Conservation (phyloP, 441 rosid genomes). For the Mallotus repandus region DNA sequence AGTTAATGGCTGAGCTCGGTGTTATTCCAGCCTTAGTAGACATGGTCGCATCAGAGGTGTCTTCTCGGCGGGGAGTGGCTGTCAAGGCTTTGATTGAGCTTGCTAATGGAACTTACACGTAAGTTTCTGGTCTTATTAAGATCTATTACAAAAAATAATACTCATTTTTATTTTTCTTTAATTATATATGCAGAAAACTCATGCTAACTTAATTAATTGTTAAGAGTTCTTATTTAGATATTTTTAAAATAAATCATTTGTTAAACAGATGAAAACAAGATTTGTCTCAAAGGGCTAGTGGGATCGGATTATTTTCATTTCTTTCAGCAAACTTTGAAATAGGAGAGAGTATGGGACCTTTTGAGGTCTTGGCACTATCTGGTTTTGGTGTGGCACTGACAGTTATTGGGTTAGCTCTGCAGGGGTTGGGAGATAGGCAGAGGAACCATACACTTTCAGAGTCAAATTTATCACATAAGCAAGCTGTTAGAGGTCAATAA, state of each 20-base stretch:
- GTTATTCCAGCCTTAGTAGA: constrained; percentile 74
- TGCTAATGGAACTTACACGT: constrained; percentile 75
- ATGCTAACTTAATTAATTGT: too few species aligned
- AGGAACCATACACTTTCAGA: not conserved
- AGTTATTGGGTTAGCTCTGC: not conserved
- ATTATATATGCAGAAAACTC: too few species aligned
- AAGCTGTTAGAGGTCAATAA: not conserved
- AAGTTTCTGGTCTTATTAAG: constrained; percentile 28
- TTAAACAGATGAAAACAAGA: not conserved
- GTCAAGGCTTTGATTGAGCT: constrained; percentile 79
- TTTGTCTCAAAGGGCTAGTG: not conserved
- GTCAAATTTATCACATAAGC: not conserved
- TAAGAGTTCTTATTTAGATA: not conserved
- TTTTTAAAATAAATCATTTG: not conserved
- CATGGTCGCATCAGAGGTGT: constrained; percentile 45
- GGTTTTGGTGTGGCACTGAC: not conserved
- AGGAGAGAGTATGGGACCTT: constrained; percentile 1
- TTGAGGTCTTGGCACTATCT: too few species aligned
- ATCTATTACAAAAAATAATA: not conserved
- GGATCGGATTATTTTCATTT: constrained; percentile 7
- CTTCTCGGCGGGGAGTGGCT: constrained; percentile 48
- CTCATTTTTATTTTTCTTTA: not conserved
- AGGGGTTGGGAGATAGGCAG: not conserved
- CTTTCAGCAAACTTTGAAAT: constrained; percentile 16
- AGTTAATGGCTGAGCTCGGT: constrained; percentile 83